These are phyloP conservation scores for Hypsizygus ulmarius DNA, from an alignment of 1,284 basidiomycete genomes.

Conservation along the genomic window DNA sequence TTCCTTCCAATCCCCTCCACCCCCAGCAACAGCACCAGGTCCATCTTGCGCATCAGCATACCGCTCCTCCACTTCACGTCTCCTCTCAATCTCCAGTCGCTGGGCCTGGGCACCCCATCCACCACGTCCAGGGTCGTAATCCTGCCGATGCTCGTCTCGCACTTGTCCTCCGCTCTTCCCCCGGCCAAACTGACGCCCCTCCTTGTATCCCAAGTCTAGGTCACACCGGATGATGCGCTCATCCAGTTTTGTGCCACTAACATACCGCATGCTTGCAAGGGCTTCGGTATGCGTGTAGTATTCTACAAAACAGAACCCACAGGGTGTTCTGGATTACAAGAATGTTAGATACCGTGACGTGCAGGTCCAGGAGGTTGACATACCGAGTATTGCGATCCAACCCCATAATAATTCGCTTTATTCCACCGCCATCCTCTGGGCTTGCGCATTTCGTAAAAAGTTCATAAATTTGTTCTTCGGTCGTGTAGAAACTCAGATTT, in stretches of 20 bases:
- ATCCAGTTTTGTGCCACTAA: conserved; percentile 98
- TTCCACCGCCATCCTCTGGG: conserved; percentile 89
- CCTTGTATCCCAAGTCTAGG: conserved; percentile 96
- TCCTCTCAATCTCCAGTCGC: conserved; percentile 70
- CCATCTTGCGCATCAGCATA: conserved; percentile 85
- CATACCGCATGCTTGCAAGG: conserved; percentile 88
- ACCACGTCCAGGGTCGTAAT: conserved; percentile 94
- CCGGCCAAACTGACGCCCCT: conserved; percentile 95
- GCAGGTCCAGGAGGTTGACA: conserved; percentile 19
- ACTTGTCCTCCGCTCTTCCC: conserved; percentile 97
- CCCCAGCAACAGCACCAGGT: conserved; percentile 77
- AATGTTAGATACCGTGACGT: conserved; percentile 6
- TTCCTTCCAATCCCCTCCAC: conserved; percentile 83
- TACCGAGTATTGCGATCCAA: conserved; percentile 93
- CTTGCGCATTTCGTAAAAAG: conserved; percentile 91
- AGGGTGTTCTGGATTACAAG: conserved; percentile 75
- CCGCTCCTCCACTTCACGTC: conserved; percentile 84
- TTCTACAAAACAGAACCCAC: conserved; percentile 99
- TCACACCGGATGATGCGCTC: conserved; percentile 98
- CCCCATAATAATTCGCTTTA: conserved; percentile 99
- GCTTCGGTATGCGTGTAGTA: conserved; percentile 97
- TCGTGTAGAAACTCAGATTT: conserved; percentile 96
- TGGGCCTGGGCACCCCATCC: conserved; percentile 96
- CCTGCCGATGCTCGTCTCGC: conserved; percentile 94
- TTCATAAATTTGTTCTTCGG: conserved; percentile 99